These are phyloP conservation scores for Rehmannia glutinosa DNA, from an alignment of 257 asterid species.

Conservation along the genomic window DNA sequence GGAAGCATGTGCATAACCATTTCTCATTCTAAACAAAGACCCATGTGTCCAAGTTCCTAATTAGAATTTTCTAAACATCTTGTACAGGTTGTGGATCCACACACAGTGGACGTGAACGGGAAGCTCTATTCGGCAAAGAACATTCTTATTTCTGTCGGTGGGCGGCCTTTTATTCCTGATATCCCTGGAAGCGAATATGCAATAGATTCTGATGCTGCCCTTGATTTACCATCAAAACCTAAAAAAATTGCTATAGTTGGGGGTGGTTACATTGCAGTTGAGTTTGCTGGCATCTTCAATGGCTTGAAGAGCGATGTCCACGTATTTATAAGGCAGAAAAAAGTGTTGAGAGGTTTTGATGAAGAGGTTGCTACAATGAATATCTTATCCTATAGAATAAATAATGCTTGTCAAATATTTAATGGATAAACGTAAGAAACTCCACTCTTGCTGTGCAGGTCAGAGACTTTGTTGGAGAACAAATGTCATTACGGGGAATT, in stretches of 20 bases:
- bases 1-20: not conserved
- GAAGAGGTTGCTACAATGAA: conserved; percentile 60
- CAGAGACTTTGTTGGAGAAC: conserved; percentile 90
- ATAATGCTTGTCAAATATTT: conserved; percentile 9
- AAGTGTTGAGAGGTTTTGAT: conserved; percentile 91
- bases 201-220: conserved; percentile 96
- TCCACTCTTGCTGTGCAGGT: conserved; percentile 48
- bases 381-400: conserved; percentile 2
- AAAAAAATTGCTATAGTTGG: conserved; percentile 88
- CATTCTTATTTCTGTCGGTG: conserved; percentile 91
- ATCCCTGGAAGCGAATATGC: conserved; percentile 89
- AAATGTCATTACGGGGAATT: conserved; percentile 83
- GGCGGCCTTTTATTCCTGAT: conserved; percentile 95
- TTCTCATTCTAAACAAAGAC: not conserved
- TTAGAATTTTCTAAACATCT: conserved; percentile 8
- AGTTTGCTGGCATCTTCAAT: conserved; percentile 98
- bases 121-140: conserved; percentile 84
- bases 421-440: conserved; percentile 7
- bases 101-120: conserved; percentile 86
- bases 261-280: conserved; percentile 97
- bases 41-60: not conserved
- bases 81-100: conserved; percentile 77
- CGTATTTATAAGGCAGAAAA: conserved; percentile 88
- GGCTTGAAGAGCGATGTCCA: conserved; percentile 86
- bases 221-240: conserved; percentile 86